These are phyloP conservation scores for Diaporthe sp. DNA, from an alignment of 2,329 filamentous ascomycete species.

Conservation along the genomic window DNA sequence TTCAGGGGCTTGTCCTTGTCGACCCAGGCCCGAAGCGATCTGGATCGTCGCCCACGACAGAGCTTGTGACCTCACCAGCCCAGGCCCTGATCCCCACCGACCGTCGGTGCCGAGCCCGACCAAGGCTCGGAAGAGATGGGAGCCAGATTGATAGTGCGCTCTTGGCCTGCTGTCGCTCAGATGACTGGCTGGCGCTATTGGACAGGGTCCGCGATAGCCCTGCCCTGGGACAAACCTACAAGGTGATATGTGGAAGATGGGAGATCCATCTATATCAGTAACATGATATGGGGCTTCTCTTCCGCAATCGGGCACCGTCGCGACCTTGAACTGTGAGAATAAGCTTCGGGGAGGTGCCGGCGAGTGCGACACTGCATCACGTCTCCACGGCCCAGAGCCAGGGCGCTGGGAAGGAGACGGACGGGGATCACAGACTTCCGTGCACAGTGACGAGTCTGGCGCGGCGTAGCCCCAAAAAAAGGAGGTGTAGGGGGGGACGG, in stretches of 20 bases:
- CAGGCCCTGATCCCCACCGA: slow-evolving; percentile 2
- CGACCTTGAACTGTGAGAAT: slow-evolving; percentile 2
- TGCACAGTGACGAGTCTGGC: slow-evolving; percentile 33
- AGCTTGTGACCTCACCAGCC: slow-evolving; percentile 35
- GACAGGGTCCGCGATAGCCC: slow-evolving; percentile 24
- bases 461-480: slow-evolving; percentile 19
- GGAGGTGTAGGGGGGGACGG: background rate
- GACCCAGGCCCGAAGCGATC: slow-evolving; percentile 18
- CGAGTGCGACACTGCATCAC: slow-evolving; percentile 37
- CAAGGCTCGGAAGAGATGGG: slow-evolving; percentile 29
- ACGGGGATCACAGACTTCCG: slow-evolving; percentile 22
- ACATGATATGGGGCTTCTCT: slow-evolving; percentile 15
- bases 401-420: slow-evolving; percentile 33
- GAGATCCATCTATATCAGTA: slow-evolving; percentile 8
- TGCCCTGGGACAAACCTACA: slow-evolving; percentile 33
- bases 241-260: slow-evolving; percentile 5
- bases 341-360: slow-evolving; percentile 32
- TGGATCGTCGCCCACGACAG: slow-evolving; percentile 24
- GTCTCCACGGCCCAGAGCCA: slow-evolving; percentile 37
- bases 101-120: slow-evolving; percentile 33
- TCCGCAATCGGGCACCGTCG: slow-evolving; percentile 21
- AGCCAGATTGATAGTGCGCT: slow-evolving; percentile 25
- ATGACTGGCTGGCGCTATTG: slow-evolving; percentile 33
- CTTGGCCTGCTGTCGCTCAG: slow-evolving; percentile 26
- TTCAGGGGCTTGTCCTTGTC: slow-evolving; percentile 38